A percentile compares a stretch with the other conserved stretches of the same genome.
phyloP scores from a whole-genome alignment of 176 grass and related monocot species.

The Eleusine indica region DNA sequence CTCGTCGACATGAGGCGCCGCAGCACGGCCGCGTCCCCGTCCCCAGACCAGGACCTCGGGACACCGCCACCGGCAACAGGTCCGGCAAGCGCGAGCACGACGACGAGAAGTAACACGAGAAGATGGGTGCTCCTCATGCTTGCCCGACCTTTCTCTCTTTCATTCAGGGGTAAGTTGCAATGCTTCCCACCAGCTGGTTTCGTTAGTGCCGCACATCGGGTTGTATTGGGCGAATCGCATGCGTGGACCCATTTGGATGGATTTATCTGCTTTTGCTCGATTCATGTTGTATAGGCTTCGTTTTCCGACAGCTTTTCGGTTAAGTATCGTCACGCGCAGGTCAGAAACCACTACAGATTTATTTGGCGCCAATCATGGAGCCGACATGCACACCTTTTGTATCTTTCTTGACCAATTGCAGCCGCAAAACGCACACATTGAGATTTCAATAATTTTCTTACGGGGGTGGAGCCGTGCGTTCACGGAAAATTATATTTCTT shows the following conservation, averaged over 20 bases:
- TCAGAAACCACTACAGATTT: background rate
- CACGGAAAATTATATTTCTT: too few relatives aligned
- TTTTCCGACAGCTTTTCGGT: background rate
- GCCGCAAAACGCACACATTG: background rate
- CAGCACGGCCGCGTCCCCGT: background rate
- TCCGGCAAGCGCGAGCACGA: background rate
- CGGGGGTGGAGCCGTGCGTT: too few relatives aligned
- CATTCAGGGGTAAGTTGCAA: background rate
- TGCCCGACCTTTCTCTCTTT: background rate
- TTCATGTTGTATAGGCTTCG: background rate
- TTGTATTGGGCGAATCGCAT: background rate
- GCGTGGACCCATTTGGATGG: background rate
- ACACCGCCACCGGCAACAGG: background rate
- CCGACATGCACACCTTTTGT: background rate
- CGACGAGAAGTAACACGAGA: background rate
- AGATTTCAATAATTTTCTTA: too few relatives aligned
- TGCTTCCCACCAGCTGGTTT: background rate
- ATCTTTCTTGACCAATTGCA: background rate
- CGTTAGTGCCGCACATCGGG: background rate
- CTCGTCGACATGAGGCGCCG: conserved; percentile 15
- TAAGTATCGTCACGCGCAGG: background rate
- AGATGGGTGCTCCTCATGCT: conserved; percentile 12
- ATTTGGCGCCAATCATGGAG: background rate
- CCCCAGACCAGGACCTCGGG: background rate
- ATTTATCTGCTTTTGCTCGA: background rate